These are phyloP conservation scores for Candida vartiovaarae DNA, from an alignment of 805 yeast species.

Conservation along the genomic window DNA sequence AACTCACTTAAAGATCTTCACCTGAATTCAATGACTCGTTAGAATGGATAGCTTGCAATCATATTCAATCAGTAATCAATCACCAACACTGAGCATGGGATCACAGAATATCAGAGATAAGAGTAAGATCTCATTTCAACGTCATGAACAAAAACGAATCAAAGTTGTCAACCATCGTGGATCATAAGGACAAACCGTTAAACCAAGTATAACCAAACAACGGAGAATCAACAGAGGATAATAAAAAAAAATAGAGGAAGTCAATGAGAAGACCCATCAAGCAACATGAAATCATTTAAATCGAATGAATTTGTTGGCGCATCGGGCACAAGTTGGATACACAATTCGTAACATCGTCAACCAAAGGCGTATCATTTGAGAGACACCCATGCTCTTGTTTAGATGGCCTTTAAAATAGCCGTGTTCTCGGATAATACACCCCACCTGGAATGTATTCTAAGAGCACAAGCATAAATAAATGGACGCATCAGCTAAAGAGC, in stretches of 20 bases:
- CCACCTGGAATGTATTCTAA: not conserved
- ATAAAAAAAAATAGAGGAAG: not conserved
- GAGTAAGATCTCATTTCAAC: too few species aligned
- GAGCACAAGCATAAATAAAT: not conserved
- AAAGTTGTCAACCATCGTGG: not conserved
- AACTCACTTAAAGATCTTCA: too few species aligned
- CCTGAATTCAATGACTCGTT: too few species aligned
- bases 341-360: not conserved
- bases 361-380: not conserved
- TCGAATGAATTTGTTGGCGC: conserved; percentile 27
- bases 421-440: not conserved
- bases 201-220: not conserved
- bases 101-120: too few species aligned
- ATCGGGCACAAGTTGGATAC: conserved; percentile 23
- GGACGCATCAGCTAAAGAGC: not conserved
- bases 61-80: too few species aligned
- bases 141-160: too few species aligned
- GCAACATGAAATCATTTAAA: conserved; percentile 25
- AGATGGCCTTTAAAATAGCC: not conserved
- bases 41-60: too few species aligned
- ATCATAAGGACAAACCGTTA: not conserved
- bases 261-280: conserved; percentile 16
- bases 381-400: not conserved
- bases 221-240: not conserved
- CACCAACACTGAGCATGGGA: too few species aligned